A percentile compares a stretch with the other conserved stretches of the same genome.
Conservation (phyloP, 2,329 filamentous ascomycete genomes). For the Daldinia sp. region DNA sequence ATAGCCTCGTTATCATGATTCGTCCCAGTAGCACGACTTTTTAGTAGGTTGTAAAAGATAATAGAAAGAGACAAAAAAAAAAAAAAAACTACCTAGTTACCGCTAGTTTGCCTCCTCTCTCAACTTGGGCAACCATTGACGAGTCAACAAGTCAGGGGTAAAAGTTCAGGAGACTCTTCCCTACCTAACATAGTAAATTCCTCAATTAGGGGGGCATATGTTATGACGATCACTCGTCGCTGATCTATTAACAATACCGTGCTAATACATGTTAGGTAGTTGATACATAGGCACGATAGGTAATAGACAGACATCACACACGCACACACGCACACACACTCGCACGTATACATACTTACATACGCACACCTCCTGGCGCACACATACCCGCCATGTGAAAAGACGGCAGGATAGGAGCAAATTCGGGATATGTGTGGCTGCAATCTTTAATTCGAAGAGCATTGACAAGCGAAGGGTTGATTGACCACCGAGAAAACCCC, state of each 20-base stretch:
- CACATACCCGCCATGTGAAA: conserved; percentile 24
- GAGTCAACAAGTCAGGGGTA: conserved; percentile 33
- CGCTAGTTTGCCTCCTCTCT: conserved; percentile 31
- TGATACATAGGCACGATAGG: too few relatives aligned
- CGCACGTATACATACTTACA: conserved; percentile 30
- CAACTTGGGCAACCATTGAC: conserved; percentile 19
- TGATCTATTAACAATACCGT: conserved; percentile 21
- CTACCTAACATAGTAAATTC: conserved; percentile 10
- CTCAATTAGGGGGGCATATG: conserved; percentile 21
- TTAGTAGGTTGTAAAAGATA: not conserved
- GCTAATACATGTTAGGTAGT: conserved; percentile 29
- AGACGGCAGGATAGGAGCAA: conserved; percentile 18
- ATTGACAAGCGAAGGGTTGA: conserved; percentile 24
- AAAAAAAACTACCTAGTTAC: conserved; percentile 27
- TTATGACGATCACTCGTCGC: conserved; percentile 28
- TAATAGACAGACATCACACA: conserved; percentile 23
- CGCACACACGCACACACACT: not conserved
- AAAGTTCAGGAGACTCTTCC: conserved; percentile 22
- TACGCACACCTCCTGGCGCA: not conserved
- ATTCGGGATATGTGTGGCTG: conserved; percentile 22
- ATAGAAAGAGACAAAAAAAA: too few relatives aligned
- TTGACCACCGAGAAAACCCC: conserved; percentile 32
- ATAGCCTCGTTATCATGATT: conserved; percentile 23
- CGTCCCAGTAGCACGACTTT: conserved; percentile 16
- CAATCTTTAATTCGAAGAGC: conserved; percentile 27